Base-by-base conservation (phyloP, 805 yeast genomes). In the Wickerhamomyces queroliae region DNA sequence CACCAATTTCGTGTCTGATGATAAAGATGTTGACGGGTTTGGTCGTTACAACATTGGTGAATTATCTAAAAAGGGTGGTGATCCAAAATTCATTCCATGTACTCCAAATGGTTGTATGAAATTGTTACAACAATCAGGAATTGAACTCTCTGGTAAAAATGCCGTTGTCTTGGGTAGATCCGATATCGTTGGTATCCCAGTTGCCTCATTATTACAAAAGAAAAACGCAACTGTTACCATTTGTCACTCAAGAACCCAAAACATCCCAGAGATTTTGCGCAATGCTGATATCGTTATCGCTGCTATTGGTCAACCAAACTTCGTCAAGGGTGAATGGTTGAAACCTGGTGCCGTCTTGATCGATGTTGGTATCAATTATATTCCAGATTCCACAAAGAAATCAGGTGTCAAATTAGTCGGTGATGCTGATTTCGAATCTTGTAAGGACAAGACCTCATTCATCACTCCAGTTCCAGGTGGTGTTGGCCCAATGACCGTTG, bases 391-490 rank as follows among this genome's bases (percentile, higher is more conserved):
- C 12, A 59, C 80, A 33, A 79, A 72, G 61, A 83, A 83, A 57
- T 69, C 80, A 3, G 93, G 93, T 35, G 69, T 72, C 49, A 74
- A 76, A 58, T 69, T 83, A 62, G 89, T 82, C 39, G 95, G 95
- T 43, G 95, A 85, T 56, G 87, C 79, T 41, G 87, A 83, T 41
- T 83, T 70, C 48, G 78, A 70, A 35, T 63, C 72, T 27, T 78
- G 81, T 40, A 63, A 66, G 38, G 62, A 66, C 28, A 74, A 69
- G 47, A 80, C 89, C 5, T 69, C 80, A 7, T 70, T 72, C 51
- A 69, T 84, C 47, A 85, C 95, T n/a, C 95, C 95, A 9, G 95
- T 85, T 42, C 95, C 95, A 38, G 95, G 95, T 59, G 95, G 95
- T 49, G 95, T 85, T 47, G 95, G 95, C 38, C 95, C 95, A 56